Conservation (phyloP, 305 asterid species). For the Lippia alba region DNA sequence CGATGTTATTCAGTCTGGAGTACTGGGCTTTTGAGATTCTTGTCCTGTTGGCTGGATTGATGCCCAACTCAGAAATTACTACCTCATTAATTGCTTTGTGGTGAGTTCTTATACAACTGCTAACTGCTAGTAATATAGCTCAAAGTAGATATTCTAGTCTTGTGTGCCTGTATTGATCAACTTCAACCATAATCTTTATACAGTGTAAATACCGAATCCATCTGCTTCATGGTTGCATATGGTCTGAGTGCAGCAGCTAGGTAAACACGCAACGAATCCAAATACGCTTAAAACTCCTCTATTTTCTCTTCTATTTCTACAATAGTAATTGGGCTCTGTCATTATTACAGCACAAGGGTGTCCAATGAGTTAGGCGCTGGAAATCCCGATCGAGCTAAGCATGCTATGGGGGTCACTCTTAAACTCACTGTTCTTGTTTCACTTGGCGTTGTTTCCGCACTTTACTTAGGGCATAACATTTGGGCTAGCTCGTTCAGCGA, state of each 20-base stretch:
- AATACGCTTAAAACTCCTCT: not conserved
- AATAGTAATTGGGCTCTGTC: too few relatives aligned
- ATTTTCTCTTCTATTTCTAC: not conserved
- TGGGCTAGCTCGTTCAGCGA: constrained; percentile 64
- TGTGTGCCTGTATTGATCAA: not conserved
- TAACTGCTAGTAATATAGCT: not conserved
- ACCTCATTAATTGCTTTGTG: constrained; percentile 78
- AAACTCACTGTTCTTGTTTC: constrained; percentile 51
- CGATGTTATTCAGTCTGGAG: constrained; percentile 54
- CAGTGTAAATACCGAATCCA: constrained; percentile 72
- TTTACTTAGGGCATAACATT: constrained; percentile 49
- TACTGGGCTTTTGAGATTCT: constrained; percentile 78
- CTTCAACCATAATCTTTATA: not conserved
- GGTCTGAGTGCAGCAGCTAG: constrained; percentile 80
- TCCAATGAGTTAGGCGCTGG: constrained; percentile 73
- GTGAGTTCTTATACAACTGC: constrained; percentile 38
- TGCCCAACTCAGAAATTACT: constrained; percentile 65
- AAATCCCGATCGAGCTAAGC: constrained; percentile 50
- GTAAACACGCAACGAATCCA: constrained; percentile 30
- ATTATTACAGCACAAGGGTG: constrained; percentile 64
- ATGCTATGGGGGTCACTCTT: constrained; percentile 57
- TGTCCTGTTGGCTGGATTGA: constrained; percentile 69
- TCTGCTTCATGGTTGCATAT: constrained; percentile 57
- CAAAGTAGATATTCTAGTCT: not conserved
- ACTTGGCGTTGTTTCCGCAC: constrained; percentile 40